Evolutionary conservation across 805 yeast genomes (phyloP), one percentile per base, ranked within the genome.

Genomic region (Saccharomycopsis vini): DNA sequence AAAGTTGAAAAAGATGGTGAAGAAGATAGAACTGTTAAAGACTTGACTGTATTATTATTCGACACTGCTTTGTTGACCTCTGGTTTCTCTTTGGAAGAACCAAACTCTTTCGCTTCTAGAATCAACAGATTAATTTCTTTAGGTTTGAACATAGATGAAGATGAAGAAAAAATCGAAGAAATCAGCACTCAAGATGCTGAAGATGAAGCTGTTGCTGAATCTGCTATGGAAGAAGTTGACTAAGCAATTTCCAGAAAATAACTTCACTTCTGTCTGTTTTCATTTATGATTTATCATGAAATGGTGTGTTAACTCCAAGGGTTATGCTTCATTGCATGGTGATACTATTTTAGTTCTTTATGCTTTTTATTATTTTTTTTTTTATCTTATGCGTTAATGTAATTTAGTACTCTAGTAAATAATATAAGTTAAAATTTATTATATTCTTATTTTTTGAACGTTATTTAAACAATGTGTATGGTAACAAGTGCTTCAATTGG

Each of bases 181-280:
- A 36, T 40, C 26, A 41, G 39, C 39, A 39, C 38, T 30, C 30
- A 44, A 32, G 66, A 72, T 51, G 59, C 66, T 48, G 66, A 73
- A 52, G 75, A 73, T 52, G 89, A 77, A 59, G 79, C 77, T 50
- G 78, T 80, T 60, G 88, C 79, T 62, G 95, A 87, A 73, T 81
- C 94, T 53, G 95, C 88, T 62, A 92, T 90, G 98, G 98, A 90
- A 78, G 98, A 90, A 75, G 97, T 90, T 67, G 98, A 90, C 71
- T 90, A 84, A 66, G 12, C 36, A 20, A 28, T 12, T 16, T 12
- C 10, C n/a, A 10, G n/a, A n/a, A n/a, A n/a, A 28, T n/a, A n/a
- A n/a, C n/a, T n/a, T n/a, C n/a, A n/a, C n/a, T n/a, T 28, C n/a
- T n/a, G n/a, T 26, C 12, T 26, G 7, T 26, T 26, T 26, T 26